Conservation (phyloP, 2,329 filamentous ascomycete genomes). For the Pseudogymnoascus sp. region DNA sequence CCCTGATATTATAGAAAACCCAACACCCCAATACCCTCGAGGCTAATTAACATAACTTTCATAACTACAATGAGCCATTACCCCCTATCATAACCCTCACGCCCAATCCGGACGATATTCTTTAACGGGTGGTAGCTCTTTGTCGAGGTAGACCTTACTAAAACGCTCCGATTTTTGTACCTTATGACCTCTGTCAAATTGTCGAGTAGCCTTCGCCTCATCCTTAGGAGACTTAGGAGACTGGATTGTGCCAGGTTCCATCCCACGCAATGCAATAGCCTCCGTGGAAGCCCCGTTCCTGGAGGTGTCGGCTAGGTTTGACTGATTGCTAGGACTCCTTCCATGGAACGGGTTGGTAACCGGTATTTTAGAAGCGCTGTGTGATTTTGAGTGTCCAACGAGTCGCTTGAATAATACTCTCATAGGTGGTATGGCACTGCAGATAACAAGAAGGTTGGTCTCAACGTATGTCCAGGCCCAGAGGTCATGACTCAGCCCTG, state of each 20-base stretch:
- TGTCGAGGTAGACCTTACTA: constrained; percentile 4
- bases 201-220: background rate
- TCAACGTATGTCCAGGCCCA: constrained; percentile 2
- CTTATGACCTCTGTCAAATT: background rate
- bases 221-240: background rate
- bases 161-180: background rate
- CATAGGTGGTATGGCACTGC: background rate
- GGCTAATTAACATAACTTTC: background rate
- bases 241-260: background rate
- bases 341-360: background rate
- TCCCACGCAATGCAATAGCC: background rate
- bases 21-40: background rate
- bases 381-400: background rate
- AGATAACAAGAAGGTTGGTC: constrained; percentile 8
- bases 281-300: background rate
- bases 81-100: background rate
- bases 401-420: constrained; percentile 1
- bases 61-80: background rate
- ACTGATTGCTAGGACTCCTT: background rate
- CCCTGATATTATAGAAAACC: background rate
- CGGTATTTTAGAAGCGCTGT: background rate
- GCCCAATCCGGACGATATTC: background rate
- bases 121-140: background rate
- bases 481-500: constrained; percentile 1
- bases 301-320: background rate